Base-by-base conservation (phyloP, 441 rosid species). In the Capsella rubella region DNA sequence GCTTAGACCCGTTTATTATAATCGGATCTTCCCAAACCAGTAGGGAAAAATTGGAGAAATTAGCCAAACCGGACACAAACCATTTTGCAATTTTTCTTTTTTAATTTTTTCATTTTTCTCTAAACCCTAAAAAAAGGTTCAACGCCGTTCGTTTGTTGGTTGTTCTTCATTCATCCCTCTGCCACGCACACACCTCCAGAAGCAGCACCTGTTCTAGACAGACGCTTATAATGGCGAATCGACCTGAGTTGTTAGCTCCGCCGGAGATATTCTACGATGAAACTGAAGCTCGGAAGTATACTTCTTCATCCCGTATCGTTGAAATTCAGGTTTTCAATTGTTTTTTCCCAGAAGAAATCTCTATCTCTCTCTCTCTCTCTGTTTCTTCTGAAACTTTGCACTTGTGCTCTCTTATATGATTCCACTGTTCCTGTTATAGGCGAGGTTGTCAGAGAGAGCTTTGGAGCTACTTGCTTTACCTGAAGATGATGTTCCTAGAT, bases 221-320 rank as follows among this genome's bases (percentile, higher is more conserved):
- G 2, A 34, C 8, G 67, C 31, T 78, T 1, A 67, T 14, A 52
- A 86, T 90, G 97, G 66, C 92, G 51, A 87, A 28, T 81, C 87
- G 97, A 34, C 99, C 97, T 6, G 81, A 78, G 60, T 12, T 84
- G 29, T 83, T 78, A 45, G 98, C 99, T 8, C 99, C 99, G 32
- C 99, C 97, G 29, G 99, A 95, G 88, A 92, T 95, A 63, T 95
- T 95, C 80, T 95, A 95, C 68, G 87, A 87, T 71, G 98, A 90
- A 8, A 12, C 79, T 0, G 97, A 95, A 67, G 99, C 99, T 82
- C 86, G 93, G 8, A 95, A 95, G 75, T 95, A 95, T 83, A 95
- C 97, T 29, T 92, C 91, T 31, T 95, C 99, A 9, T 89, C 98
- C 28, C 97, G 99, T 11, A 95, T 95, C 56, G 85, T 89, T 2